A percentile compares a stretch with the other conserved stretches of the same genome.
phyloP scores from a whole-genome alignment of 169 alveolate genomes.

The Amoebophrya sp. region DNA sequence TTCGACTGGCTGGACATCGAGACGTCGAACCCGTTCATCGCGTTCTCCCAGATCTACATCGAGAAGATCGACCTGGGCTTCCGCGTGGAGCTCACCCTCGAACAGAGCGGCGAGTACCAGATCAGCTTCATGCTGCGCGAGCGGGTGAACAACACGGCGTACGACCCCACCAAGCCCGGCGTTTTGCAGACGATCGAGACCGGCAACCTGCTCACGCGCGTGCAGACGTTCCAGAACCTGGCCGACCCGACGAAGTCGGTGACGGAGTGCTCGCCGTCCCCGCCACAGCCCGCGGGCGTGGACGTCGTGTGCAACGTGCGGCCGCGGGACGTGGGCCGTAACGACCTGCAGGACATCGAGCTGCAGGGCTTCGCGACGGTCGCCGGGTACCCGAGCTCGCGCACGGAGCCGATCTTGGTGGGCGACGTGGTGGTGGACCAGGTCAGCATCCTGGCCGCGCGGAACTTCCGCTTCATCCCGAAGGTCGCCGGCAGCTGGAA shows the following conservation, averaged over 20 bases:
- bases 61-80: background rate
- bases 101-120: background rate
- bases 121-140: background rate
- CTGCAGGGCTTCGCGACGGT: background rate
- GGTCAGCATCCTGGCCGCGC: background rate
- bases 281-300: background rate
- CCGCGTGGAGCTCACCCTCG: background rate
- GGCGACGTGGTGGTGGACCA: slow-evolving; percentile 6
- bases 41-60: background rate
- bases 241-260: background rate
- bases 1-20: background rate
- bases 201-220: background rate
- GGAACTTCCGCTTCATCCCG: background rate
- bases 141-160: background rate
- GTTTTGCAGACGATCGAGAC: background rate
- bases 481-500: background rate
- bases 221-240: background rate
- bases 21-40: background rate
- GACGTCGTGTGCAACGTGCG: slow-evolving; percentile 3
- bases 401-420: background rate
- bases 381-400: background rate
- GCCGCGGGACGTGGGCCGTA: background rate
- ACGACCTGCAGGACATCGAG: background rate
- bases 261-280: background rate
- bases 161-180: background rate